Conservation (phyloP, 352 stramenopile species). For the Phytophthora podocarpi region DNA sequence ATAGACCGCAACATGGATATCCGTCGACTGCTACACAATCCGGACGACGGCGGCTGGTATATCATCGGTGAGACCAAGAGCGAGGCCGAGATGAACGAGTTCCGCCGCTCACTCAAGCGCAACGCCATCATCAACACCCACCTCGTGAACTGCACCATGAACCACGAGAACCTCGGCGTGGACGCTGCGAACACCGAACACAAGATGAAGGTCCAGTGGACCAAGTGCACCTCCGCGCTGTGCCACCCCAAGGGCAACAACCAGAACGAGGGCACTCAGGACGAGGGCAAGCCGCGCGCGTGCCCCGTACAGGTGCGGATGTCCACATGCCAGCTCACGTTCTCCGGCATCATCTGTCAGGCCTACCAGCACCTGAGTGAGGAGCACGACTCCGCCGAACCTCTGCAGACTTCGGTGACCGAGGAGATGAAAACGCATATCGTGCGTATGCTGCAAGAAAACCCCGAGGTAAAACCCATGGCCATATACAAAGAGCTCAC, state of each 20-base stretch:
- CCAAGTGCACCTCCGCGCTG: slow-evolving; percentile 79
- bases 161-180: slow-evolving; percentile 58
- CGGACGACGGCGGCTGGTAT: slow-evolving; percentile 77
- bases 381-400: slow-evolving; percentile 77
- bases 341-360: slow-evolving; percentile 71
- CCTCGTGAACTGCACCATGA: slow-evolving; percentile 85
- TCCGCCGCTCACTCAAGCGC: slow-evolving; percentile 77
- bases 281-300: slow-evolving; percentile 39
- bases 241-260: slow-evolving; percentile 71
- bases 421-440: slow-evolving; percentile 82
- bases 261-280: slow-evolving; percentile 16
- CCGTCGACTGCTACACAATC: slow-evolving; percentile 75
- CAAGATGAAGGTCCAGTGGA: slow-evolving; percentile 89
- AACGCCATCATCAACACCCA: slow-evolving; percentile 88
- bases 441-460: slow-evolving; percentile 65
- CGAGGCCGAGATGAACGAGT: slow-evolving; percentile 76
- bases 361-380: slow-evolving; percentile 80
- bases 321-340: slow-evolving; percentile 83
- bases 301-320: slow-evolving; percentile 82
- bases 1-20: slow-evolving; percentile 58
- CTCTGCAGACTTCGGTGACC: slow-evolving; percentile 71
- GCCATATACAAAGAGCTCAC: slow-evolving; percentile 76
- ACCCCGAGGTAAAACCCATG: slow-evolving; percentile 77
- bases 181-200: slow-evolving; percentile 54
- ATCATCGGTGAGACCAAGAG: slow-evolving; percentile 79